These are phyloP conservation scores for Penicillium macrosclerotiorum DNA, from an alignment of 495 filamentous ascomycete genomes.

Conservation along the genomic window DNA sequence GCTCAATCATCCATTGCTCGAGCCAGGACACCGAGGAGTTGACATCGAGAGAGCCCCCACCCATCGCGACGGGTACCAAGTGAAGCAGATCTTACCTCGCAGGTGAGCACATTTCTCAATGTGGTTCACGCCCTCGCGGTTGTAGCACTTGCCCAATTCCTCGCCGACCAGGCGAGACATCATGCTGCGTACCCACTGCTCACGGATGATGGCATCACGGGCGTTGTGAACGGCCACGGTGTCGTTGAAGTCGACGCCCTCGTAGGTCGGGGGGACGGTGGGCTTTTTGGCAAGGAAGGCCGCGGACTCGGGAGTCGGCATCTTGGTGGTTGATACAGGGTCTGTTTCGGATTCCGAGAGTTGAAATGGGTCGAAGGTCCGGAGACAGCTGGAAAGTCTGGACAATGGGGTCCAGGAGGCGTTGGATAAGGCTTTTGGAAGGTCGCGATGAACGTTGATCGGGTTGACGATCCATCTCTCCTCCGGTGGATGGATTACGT, in stretches of 20 bases:
- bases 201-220: constrained; percentile 88
- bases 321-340: constrained; percentile 30
- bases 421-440: constrained; percentile 2
- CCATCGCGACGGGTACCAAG: background rate
- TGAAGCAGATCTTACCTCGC: constrained; percentile 61
- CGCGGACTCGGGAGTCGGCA: constrained; percentile 91
- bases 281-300: constrained; percentile 94
- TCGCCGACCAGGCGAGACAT: constrained; percentile 92
- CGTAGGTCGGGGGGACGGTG: constrained; percentile 88
- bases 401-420: too few relatives aligned
- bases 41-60: too few relatives aligned
- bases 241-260: constrained; percentile 96
- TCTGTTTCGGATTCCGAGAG: background rate
- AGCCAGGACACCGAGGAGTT: too few relatives aligned
- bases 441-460: constrained; percentile 10
- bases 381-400: too few relatives aligned
- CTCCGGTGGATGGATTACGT: constrained; percentile 24
- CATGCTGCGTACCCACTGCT: constrained; percentile 98
- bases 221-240: constrained; percentile 85
- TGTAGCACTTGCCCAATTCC: constrained; percentile 95
- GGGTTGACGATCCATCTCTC: too few relatives aligned
- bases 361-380: background rate
- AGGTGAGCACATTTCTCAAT: constrained; percentile 91
- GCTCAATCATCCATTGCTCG: too few relatives aligned
- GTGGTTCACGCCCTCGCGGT: constrained; percentile 92